phyloP scores from a whole-genome alignment of 139 green algal species.

The Limnomonas spitsbergensis region DNA sequence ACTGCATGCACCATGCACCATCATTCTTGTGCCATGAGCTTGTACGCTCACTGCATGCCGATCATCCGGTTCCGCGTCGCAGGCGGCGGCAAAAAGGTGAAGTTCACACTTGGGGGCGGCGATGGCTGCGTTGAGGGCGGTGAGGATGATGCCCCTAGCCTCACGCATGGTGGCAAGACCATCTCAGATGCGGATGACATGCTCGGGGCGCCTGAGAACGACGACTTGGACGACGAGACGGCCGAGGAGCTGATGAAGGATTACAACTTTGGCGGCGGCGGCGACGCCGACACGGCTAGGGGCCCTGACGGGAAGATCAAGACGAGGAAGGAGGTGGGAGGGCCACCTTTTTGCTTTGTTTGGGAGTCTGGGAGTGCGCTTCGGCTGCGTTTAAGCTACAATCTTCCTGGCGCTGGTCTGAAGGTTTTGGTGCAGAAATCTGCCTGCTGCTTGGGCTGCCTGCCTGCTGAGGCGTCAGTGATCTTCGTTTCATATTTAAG shows the following conservation, averaged over 20 bases:
- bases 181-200: constrained; percentile 32
- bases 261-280: constrained; percentile 77
- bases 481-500: too few species aligned
- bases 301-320: constrained; percentile 50
- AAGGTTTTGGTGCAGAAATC: background rate
- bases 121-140: constrained; percentile 30
- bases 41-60: background rate
- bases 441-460: too few species aligned
- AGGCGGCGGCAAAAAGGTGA: constrained; percentile 32
- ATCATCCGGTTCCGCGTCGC: background rate
- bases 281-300: constrained; percentile 20
- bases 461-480: too few species aligned
- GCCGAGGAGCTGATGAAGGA: constrained; percentile 52
- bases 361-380: background rate
- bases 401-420: too few species aligned
- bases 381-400: too few species aligned
- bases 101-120: constrained; percentile 74
- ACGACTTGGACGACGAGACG: constrained; percentile 53
- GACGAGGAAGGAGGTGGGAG: constrained; percentile 62
- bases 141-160: background rate
- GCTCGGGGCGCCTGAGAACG: constrained; percentile 30
- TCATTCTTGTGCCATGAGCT: too few species aligned
- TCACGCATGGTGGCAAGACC: constrained; percentile 35
- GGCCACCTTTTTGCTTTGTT: background rate
- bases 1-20: too few species aligned